Conservation (phyloP, 2,329 filamentous ascomycete genomes). For the Monilinia fructicola region DNA sequence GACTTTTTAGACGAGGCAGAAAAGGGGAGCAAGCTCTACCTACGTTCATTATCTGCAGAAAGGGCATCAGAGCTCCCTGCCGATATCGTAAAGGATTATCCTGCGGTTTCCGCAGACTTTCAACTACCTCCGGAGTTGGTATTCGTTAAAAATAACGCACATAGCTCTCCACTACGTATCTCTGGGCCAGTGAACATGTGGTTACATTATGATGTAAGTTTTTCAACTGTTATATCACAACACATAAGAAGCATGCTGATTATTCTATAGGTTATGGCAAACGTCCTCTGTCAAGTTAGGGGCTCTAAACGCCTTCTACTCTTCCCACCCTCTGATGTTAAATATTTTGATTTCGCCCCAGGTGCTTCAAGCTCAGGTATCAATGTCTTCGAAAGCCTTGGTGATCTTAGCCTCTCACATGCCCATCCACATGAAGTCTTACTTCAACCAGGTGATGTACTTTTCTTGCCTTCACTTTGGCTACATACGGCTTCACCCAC, state of each 20-base stretch:
- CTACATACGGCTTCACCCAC: slow-evolving; percentile 70
- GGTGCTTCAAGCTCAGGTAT: slow-evolving; percentile 79
- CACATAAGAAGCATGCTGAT: slow-evolving; percentile 22
- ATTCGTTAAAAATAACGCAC: slow-evolving; percentile 59
- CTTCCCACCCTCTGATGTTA: slow-evolving; percentile 76
- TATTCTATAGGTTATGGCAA: slow-evolving; percentile 72
- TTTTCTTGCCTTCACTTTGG: slow-evolving; percentile 84
- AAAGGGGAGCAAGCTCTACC: slow-evolving; percentile 64
- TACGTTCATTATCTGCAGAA: slow-evolving; percentile 72
- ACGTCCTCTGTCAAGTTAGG: slow-evolving; percentile 76
- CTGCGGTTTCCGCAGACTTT: slow-evolving; percentile 68
- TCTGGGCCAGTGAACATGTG: slow-evolving; percentile 83
- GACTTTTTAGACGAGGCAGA: slow-evolving; percentile 63
- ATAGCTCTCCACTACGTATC: slow-evolving; percentile 77
- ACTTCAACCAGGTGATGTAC: slow-evolving; percentile 69
- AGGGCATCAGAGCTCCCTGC: slow-evolving; percentile 69
- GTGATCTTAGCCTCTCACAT: slow-evolving; percentile 43
- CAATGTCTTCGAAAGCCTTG: slow-evolving; percentile 61
- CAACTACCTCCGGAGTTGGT: slow-evolving; percentile 60
- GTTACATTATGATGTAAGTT: slow-evolving; percentile 78
- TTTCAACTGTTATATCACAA: no score
- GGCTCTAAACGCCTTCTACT: slow-evolving; percentile 73
- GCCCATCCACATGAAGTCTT: slow-evolving; percentile 67
- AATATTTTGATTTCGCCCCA: slow-evolving; percentile 66
- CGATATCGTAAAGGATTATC: slow-evolving; percentile 70